These are phyloP conservation scores for Kandelia obovata DNA, from an alignment of 345 rosid genomes.

Conservation along the genomic window DNA sequence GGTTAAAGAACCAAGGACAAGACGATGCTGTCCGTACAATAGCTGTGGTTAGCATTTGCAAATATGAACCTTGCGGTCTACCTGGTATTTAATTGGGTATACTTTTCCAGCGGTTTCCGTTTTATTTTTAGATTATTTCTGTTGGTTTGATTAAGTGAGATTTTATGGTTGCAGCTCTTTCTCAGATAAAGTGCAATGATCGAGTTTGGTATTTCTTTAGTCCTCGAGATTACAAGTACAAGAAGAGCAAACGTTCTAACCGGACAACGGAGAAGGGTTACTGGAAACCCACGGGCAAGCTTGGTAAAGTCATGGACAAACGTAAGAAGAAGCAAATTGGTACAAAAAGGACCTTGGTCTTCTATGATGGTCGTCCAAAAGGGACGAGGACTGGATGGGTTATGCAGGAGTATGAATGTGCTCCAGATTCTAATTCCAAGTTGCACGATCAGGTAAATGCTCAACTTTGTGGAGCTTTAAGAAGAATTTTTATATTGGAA, in stretches of 20 bases:
- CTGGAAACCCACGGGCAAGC: conserved; percentile 55
- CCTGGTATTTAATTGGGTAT: conserved; percentile 19
- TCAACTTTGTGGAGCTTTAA: no score
- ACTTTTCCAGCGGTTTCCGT: neutral
- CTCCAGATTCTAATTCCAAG: neutral
- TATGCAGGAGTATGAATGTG: conserved; percentile 35
- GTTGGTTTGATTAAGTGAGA: neutral
- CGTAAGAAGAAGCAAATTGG: conserved; percentile 27
- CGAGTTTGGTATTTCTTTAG: conserved; percentile 41
- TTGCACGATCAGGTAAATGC: conserved; percentile 12
- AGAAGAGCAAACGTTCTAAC: conserved; percentile 13
- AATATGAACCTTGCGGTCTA: conserved; percentile 49
- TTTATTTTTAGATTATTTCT: no score
- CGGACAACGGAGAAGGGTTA: conserved; percentile 35
- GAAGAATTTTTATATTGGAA: no score
- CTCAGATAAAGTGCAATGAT: neutral
- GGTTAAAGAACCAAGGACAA: conserved; percentile 20
- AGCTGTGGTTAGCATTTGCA: conserved; percentile 31
- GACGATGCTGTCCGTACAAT: conserved; percentile 5
- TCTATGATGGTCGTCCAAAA: conserved; percentile 13
- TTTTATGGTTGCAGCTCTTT: conserved; percentile 1
- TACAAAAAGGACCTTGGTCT: conserved; percentile 40
- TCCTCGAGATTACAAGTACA: conserved; percentile 22
- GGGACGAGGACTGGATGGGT: conserved; percentile 28
- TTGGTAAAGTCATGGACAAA: conserved; percentile 10